Conservation (phyloP, 176 grass and related monocot species). For the Oryza coarctata region DNA sequence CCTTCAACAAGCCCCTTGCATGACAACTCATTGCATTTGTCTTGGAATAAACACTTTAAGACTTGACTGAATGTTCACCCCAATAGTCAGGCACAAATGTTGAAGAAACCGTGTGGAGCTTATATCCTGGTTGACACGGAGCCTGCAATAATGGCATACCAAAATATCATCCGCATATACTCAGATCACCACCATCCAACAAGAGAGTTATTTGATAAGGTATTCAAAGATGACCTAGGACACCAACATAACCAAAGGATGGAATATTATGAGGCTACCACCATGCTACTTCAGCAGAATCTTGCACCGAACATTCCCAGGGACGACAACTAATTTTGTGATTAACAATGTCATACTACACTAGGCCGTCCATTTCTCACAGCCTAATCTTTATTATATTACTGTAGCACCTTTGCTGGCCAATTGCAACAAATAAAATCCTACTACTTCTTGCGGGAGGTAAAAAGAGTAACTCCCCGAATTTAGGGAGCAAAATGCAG, state of each 20-base stretch:
- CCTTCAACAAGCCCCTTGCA: slow-evolving; percentile 32
- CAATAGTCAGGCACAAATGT: neutral
- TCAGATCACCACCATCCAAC: neutral
- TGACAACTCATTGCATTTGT: slow-evolving; percentile 24
- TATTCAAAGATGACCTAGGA: slow-evolving; percentile 33
- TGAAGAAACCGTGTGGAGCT: slow-evolving; percentile 23
- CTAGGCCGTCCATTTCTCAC: slow-evolving; percentile 23
- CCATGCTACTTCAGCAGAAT: slow-evolving; percentile 18
- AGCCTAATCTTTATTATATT: neutral
- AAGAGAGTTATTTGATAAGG: slow-evolving; percentile 7
- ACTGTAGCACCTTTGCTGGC: neutral
- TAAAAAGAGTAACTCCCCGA: neutral
- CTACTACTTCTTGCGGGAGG: neutral
- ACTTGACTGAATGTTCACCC: slow-evolving; percentile 5
- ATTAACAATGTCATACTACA: slow-evolving; percentile 27
- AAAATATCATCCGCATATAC: slow-evolving; percentile 11
- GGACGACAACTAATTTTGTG: slow-evolving; percentile 16
- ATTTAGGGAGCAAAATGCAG: neutral
- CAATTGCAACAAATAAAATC: slow-evolving; percentile 1
- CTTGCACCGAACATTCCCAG: slow-evolving; percentile 22
- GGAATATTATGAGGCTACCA: slow-evolving; percentile 27
- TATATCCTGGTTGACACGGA: neutral
- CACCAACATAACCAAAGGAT: neutral
- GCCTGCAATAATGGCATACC: slow-evolving; percentile 21
- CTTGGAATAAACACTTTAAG: neutral